Percentiles rank a stretch among this genome's conserved stretches.
These are phyloP conservation scores for Paramecium sonneborni DNA, from an alignment of 73 alveolate species.

Conservation along the genomic window DNA sequence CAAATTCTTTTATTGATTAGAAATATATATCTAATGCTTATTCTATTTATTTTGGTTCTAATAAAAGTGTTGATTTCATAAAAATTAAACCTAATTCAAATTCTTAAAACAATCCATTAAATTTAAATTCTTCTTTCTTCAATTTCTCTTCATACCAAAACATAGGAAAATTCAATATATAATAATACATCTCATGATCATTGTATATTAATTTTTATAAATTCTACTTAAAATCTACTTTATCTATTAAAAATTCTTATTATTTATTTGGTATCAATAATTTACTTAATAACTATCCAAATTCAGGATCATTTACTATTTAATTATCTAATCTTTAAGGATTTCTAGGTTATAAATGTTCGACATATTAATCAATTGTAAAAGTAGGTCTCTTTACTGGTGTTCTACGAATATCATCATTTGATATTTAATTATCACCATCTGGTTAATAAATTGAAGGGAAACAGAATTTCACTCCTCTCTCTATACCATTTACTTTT, in stretches of 20 bases:
- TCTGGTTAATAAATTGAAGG: not conserved
- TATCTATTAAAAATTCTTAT: not conserved
- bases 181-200: not conserved
- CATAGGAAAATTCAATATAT: not conserved
- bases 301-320: conserved; percentile 22
- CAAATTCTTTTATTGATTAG: not conserved
- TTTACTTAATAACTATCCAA: not conserved
- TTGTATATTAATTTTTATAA: not conserved
- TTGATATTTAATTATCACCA: not conserved
- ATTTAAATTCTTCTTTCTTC: not conserved
- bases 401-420: not conserved
- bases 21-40: not conserved
- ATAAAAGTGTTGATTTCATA: not conserved
- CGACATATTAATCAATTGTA: conserved; percentile 1
- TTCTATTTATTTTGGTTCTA: not conserved
- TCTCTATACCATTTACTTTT: not conserved
- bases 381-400: not conserved
- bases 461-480: conserved; percentile 8
- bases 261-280: not conserved
- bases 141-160: conserved; percentile 14
- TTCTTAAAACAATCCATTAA: not conserved
- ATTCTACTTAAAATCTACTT: not conserved
- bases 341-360: not conserved
- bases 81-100: not conserved
- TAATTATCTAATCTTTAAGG: not conserved